phyloP scores from a whole-genome alignment of 2,329 filamentous ascomycete species.

The Onygenales sp. region DNA sequence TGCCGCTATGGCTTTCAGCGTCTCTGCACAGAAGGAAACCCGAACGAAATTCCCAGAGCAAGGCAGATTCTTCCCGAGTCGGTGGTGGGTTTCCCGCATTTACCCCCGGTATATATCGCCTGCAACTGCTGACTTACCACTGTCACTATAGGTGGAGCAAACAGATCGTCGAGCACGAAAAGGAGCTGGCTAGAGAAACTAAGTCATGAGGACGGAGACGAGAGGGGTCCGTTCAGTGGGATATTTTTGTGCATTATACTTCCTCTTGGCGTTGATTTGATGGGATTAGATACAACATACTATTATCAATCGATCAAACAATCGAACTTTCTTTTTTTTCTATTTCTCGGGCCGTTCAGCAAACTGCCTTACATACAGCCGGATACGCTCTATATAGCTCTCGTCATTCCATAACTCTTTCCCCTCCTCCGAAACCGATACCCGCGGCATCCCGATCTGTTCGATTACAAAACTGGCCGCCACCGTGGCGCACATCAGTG shows the following conservation, averaged over 20 bases:
- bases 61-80: slow-evolving; percentile 71
- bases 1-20: slow-evolving; percentile 56
- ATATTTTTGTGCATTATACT: slow-evolving; percentile 4
- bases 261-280: slow-evolving; percentile 5
- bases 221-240: background rate
- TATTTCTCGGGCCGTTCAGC: slow-evolving; percentile 29
- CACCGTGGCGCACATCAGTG: slow-evolving; percentile 67
- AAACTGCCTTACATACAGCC: slow-evolving; percentile 35
- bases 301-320: slow-evolving; percentile 9
- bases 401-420: slow-evolving; percentile 36
- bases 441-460: slow-evolving; percentile 70
- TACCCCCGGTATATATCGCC: slow-evolving; percentile 11
- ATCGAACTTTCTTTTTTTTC: slow-evolving; percentile 11
- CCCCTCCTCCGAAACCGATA: slow-evolving; percentile 21
- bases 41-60: slow-evolving; percentile 67
- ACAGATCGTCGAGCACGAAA: slow-evolving; percentile 62
- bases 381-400: slow-evolving; percentile 35
- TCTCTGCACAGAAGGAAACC: slow-evolving; percentile 64
- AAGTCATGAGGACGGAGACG: slow-evolving; percentile 21
- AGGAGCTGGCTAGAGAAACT: slow-evolving; percentile 34
- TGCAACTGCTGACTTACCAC: slow-evolving; percentile 19
- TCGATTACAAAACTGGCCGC: slow-evolving; percentile 91
- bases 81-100: slow-evolving; percentile 52
- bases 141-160: slow-evolving; percentile 53
- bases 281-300: slow-evolving; percentile 5